Conservation (phyloP, 257 asterid species). For the Solanum tarapatanum region DNA sequence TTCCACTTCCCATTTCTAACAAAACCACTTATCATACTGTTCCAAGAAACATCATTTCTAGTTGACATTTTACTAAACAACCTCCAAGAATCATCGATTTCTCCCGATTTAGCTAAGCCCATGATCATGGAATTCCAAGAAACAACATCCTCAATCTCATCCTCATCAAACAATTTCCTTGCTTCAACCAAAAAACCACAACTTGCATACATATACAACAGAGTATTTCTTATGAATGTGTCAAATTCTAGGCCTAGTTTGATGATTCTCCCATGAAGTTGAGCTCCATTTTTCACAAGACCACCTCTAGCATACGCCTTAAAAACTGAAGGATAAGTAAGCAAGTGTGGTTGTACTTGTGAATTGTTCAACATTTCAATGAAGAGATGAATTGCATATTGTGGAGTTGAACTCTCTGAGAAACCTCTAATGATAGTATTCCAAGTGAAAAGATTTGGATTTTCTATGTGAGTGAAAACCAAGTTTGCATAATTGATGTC, state of each 20-base stretch:
- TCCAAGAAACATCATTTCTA: constrained; percentile 60
- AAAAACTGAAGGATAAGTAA: constrained; percentile 68
- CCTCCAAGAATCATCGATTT: constrained; percentile 47
- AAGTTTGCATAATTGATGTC: constrained; percentile 43
- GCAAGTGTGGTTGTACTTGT: constrained; percentile 22
- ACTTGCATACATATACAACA: constrained; percentile 51
- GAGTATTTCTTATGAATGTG: constrained; percentile 41
- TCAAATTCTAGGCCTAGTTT: constrained; percentile 50
- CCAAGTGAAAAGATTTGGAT: constrained; percentile 53
- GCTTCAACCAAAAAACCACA: constrained; percentile 48
- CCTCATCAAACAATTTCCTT: constrained; percentile 41
- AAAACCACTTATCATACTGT: constrained; percentile 54
- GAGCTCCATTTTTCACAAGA: constrained; percentile 43
- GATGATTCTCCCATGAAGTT: constrained; percentile 57
- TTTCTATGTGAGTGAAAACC: constrained; percentile 26
- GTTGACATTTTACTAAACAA: constrained; percentile 33
- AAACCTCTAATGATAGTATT: constrained; percentile 64
- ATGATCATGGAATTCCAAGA: constrained; percentile 71
- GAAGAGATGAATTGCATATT: constrained; percentile 34
- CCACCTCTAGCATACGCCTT: constrained; percentile 63
- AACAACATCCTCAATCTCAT: constrained; percentile 24
- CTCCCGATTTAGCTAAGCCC: constrained; percentile 54
- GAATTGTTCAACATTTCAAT: constrained; percentile 42
- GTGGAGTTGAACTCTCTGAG: constrained; percentile 46
- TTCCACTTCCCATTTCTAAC: constrained; percentile 58